phyloP scores from a whole-genome alignment of 2,329 filamentous ascomycete genomes.

The Magnaporthiopsis incrustans region DNA sequence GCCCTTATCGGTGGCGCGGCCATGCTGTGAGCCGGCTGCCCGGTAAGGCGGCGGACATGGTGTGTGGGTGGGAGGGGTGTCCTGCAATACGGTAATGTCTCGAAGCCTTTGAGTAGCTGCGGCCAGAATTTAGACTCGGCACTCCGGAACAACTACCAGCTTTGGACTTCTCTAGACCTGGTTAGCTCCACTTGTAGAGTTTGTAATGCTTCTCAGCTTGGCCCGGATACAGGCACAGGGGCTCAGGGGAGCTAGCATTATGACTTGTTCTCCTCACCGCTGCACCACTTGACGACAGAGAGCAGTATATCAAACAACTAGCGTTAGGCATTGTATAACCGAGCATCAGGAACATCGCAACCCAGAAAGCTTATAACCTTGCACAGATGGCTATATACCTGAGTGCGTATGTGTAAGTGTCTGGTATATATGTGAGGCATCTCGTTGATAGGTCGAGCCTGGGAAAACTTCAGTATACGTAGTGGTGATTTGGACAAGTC shows the following conservation, averaged over 20 bases:
- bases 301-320: too few relatives aligned
- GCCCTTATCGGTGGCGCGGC: slow-evolving; percentile 12
- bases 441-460: not conserved
- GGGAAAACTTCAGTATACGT: not conserved
- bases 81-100: not conserved
- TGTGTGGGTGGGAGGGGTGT: not conserved
- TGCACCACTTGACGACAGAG: too few relatives aligned
- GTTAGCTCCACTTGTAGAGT: not conserved
- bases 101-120: too few relatives aligned
- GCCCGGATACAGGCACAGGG: too few relatives aligned
- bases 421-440: not conserved
- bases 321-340: too few relatives aligned
- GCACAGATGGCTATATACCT: too few relatives aligned
- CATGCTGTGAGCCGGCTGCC: slow-evolving; percentile 6
- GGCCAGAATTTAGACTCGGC: not conserved
- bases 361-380: too few relatives aligned
- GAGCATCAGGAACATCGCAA: too few relatives aligned
- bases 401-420: not conserved
- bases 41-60: not conserved
- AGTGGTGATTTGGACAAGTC: not conserved
- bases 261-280: too few relatives aligned
- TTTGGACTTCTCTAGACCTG: not conserved
- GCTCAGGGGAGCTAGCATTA: too few relatives aligned
- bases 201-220: too few relatives aligned
- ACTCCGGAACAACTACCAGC: not conserved